These are phyloP conservation scores for Lactifluus pinguis DNA, from an alignment of 768 basidiomycete genomes.

Conservation along the genomic window DNA sequence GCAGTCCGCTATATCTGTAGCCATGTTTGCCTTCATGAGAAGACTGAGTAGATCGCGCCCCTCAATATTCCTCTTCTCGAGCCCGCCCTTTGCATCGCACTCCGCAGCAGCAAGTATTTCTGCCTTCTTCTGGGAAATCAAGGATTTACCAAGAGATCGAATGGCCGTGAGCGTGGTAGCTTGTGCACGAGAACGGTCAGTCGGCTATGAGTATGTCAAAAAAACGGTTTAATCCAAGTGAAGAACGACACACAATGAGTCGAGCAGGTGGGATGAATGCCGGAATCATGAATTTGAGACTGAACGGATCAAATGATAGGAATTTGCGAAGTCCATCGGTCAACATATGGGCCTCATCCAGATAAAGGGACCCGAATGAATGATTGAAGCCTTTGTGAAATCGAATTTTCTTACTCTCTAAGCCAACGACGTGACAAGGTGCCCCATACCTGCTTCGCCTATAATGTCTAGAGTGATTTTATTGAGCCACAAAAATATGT, in stretches of 20 bases:
- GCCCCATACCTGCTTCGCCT: constrained; percentile 6
- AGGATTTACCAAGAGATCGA: constrained; percentile 24
- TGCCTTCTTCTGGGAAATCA: constrained; percentile 28
- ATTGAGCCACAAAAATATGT: constrained; percentile 9
- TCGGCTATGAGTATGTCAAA: constrained; percentile 5
- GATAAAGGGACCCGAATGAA: constrained; percentile 5
- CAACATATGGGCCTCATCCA: background rate
- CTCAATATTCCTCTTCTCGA: constrained; percentile 27
- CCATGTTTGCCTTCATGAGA: constrained; percentile 56
- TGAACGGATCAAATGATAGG: constrained; percentile 7
- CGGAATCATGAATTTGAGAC: background rate
- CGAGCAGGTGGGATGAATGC: constrained; percentile 3
- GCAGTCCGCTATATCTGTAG: constrained; percentile 44
- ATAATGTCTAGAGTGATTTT: constrained; percentile 14
- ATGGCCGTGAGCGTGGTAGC: constrained; percentile 8
- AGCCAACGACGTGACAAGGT: background rate
- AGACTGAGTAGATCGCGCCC: constrained; percentile 52
- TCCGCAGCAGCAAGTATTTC: constrained; percentile 26
- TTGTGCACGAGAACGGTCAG: background rate
- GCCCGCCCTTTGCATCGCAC: constrained; percentile 17
- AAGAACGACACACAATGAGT: constrained; percentile 5
- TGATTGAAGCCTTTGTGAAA: constrained; percentile 9
- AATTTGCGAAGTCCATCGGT: constrained; percentile 7
- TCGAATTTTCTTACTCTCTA: background rate
- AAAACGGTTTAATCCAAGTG: background rate